Base-by-base conservation (phyloP, 805 yeast genomes). In the Teunomyces pallodes region DNA sequence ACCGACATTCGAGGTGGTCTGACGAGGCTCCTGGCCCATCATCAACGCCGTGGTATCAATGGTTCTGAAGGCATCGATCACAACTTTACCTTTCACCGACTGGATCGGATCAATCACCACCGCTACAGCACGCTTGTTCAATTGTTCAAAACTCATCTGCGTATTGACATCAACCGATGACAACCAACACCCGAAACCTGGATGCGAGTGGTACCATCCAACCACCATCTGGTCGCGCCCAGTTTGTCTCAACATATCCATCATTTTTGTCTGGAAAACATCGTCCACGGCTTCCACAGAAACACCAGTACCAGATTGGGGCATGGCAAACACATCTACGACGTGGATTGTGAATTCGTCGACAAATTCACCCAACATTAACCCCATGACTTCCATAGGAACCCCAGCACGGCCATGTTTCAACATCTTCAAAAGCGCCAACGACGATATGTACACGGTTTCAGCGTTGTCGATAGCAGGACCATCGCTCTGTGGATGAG, bases 201-300 rank as follows among this genome's bases (percentile, higher is more conserved):
- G 99, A 65, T 92, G 99, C 4, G 92, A 90, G 66, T 76, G 98
- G 67, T 94, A 94, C 99, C 99, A 94, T 30, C 99, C 99, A 43
- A 94, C 99, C 46, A 94, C 99, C 89, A 89, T 90, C 67, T 94
- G 96, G 70, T 91, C 97, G 68, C 99, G 81, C n/a, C 99, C 99
- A 0, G 99, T 94, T 68, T 94, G 99, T 70, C 87, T 84, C 62
- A 94, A 79, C 99, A 94, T 94, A 64, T 94, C 99, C 99, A 94
- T 94, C 99, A 94, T 95, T 65, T 86, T 88, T 3, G 98, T 91
- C 69, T 94, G 99, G 74, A 94, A 94, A 44, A 95, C 98, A 66
- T 95, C 98, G 67, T 95, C 99, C 30, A 94, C 99, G 1, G 99
- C 99, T 67, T 94, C 99, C 49, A 94, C 99, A 49, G 96, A 87